phyloP scores from a whole-genome alignment of 2,329 filamentous ascomycete genomes.

The Lachnellula suecica region DNA sequence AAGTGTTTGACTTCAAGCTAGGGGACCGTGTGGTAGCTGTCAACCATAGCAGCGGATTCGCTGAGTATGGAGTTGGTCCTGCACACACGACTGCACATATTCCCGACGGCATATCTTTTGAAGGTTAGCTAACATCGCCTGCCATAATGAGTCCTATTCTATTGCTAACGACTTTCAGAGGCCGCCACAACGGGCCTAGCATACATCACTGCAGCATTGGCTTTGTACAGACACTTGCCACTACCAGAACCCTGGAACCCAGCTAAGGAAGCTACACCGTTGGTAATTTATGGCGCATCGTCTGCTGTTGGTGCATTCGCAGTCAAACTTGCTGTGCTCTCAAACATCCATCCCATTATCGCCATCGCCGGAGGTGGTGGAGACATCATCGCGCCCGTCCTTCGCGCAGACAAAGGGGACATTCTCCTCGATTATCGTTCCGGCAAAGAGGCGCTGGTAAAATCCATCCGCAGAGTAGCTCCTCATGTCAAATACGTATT shows the following conservation, averaged over 20 bases:
- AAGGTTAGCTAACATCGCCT: slow-evolving; percentile 3
- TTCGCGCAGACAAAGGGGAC: neutral
- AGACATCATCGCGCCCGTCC: neutral
- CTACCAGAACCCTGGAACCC: slow-evolving; percentile 47
- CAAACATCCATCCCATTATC: slow-evolving; percentile 56
- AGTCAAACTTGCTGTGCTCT: slow-evolving; percentile 43
- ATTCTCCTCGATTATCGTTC: neutral
- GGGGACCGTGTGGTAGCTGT: slow-evolving; percentile 1
- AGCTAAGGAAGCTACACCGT: slow-evolving; percentile 16
- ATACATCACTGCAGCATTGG: slow-evolving; percentile 52
- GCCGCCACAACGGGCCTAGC: slow-evolving; percentile 56
- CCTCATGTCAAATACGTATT: neutral
- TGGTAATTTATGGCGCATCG: slow-evolving; percentile 49
- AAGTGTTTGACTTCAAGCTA: neutral
- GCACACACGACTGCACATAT: slow-evolving; percentile 33
- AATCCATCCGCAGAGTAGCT: neutral
- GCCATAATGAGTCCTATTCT: neutral
- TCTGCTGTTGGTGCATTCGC: slow-evolving; percentile 54
- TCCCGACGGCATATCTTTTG: slow-evolving; percentile 25
- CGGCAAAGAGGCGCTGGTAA: neutral
- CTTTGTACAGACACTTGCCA: slow-evolving; percentile 44
- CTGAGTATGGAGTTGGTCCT: slow-evolving; percentile 33
- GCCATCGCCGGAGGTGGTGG: slow-evolving; percentile 47
- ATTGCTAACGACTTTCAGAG: slow-evolving; percentile 34
- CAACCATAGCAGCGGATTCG: slow-evolving; percentile 11